A percentile compares a stretch with the other conserved stretches of the same genome.
Evolutionary conservation across 2,329 filamentous ascomycete species (phyloP).

Genomic region (Botrytis fabae): DNA sequence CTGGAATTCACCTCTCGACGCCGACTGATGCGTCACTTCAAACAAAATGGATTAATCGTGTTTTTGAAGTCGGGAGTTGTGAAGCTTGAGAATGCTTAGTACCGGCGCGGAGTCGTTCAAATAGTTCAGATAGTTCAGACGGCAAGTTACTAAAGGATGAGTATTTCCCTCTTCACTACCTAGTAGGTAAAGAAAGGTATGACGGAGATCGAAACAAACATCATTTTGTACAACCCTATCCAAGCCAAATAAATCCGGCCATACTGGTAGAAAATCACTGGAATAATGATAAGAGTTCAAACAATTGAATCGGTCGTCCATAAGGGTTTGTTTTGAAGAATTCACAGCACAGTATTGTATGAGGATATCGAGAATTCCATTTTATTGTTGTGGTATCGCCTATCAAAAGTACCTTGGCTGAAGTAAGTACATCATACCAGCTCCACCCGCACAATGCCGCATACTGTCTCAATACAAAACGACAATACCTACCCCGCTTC

Average conservation of each 20-base stretch:
- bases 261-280: neutral
- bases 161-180: conserved; percentile 1
- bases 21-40: neutral
- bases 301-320: neutral
- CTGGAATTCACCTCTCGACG: neutral
- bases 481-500: neutral
- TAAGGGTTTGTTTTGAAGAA: neutral
- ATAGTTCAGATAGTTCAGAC: neutral
- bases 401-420: neutral
- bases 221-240: neutral
- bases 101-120: neutral
- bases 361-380: neutral
- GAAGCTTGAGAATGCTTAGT: neutral
- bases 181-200: neutral
- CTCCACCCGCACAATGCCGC: conserved; percentile 5
- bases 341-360: neutral
- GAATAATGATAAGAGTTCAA: neutral
- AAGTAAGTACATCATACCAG: neutral
- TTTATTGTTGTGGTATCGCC: conserved; percentile 4
- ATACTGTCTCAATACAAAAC: neutral
- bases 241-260: neutral
- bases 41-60: neutral
- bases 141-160: neutral
- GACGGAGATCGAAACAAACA: neutral
- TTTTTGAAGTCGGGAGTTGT: neutral